Evolutionary conservation across 768 basidiomycete species (phyloP).

Genomic region (Suillus hirtellus): DNA sequence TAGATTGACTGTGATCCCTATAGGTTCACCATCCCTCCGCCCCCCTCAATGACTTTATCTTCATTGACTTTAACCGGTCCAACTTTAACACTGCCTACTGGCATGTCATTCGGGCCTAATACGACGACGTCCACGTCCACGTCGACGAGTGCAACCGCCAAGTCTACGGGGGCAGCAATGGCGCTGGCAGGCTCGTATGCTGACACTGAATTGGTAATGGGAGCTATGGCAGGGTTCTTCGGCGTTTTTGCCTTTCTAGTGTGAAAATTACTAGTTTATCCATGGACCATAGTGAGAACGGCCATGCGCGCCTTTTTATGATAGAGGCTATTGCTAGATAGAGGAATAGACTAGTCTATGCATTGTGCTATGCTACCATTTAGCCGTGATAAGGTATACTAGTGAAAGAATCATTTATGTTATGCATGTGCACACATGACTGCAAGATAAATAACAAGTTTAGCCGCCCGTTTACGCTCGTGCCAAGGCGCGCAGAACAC

Average conservation of each 20-base stretch:
- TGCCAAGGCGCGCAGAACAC: too few species aligned
- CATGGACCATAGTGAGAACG: neutral
- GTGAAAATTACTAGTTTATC: neutral
- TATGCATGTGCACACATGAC: neutral
- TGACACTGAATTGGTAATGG: slow-evolving; percentile 6
- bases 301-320: neutral
- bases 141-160: neutral
- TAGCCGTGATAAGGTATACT: neutral
- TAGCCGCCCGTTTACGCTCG: neutral
- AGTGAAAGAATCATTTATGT: neutral
- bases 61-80: neutral
- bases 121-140: neutral
- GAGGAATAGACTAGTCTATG: neutral
- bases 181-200: neutral
- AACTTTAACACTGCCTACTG: neutral
- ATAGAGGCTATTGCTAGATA: neutral
- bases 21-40: neutral
- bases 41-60: neutral
- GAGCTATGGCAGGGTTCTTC: slow-evolving; percentile 8
- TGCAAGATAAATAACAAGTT: neutral
- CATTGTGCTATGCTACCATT: slow-evolving; percentile 4
- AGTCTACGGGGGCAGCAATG: slow-evolving; percentile 3
- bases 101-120: neutral
- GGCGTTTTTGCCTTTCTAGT: slow-evolving; percentile 4
- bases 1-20: neutral